Base-by-base conservation (phyloP, 1,139 yeast species). In the Eremothecium coryli region DNA sequence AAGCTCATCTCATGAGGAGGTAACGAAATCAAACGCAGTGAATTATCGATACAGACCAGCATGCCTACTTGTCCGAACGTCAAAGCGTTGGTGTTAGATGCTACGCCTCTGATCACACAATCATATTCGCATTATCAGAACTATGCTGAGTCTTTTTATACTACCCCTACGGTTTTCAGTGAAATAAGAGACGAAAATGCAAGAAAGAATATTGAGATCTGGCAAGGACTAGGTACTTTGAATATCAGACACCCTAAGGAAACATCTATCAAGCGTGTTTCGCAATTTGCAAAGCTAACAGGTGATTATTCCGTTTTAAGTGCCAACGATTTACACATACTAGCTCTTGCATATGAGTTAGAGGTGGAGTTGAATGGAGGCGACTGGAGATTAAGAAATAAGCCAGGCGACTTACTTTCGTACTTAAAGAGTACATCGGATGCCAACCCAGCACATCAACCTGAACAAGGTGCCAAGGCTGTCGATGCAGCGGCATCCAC, bases 251-350 rank as follows among this genome's bases (percentile, higher is more conserved):
- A 88, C 47, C 98, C 98, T 3, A 73, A 68, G 39, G 66, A 72
- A 4, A 75, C 61, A 28, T 71, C 70, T 17, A 71, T 86, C 32
- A 72, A 72, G 42, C 71, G 71, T 40, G 94, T 86, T 9, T 65
- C 71, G 9, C 73, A 70, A 6, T 88, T 90, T 64, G 80, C 98
- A 14, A 80, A 73, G 51, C 64, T 80, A 37, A 88, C 98, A 1
- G 98, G 99, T 53, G 99, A 93, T 62, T 81, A 68, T 46, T 66
- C 82, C 2, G 97, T 90, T 4, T 68, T 93, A 41, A 84, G 95
- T 43, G 72, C 77, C 10, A 88, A 93, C 44, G 99, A 90, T 78
- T 65, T 93, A 31, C 95, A 86, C 52, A 78, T 93, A 38, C 70
- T 93, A 41, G 98, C 99, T 0, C 66, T 90, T 47, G 77, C 95